Evolutionary conservation across 495 filamentous ascomycete species (phyloP).

Genomic region (Podospora sp.): DNA sequence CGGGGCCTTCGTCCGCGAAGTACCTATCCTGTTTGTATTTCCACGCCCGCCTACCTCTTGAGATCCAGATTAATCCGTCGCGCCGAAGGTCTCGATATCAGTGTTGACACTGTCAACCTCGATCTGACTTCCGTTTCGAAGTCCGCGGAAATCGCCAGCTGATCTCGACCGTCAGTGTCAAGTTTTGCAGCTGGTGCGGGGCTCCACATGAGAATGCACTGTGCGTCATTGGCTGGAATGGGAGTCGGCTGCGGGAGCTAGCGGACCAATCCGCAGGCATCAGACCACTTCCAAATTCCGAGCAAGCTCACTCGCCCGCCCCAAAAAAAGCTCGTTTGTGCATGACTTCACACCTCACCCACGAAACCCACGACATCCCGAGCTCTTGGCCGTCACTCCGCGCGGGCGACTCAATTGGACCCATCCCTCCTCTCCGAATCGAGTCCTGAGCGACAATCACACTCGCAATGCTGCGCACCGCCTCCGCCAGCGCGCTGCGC

Average conservation of each 20-base stretch:
- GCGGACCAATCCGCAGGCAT: slow-evolving; percentile 26
- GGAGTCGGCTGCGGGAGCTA: slow-evolving; percentile 20
- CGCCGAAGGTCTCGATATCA: background rate
- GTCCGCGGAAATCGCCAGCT: background rate
- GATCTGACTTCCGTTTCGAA: background rate
- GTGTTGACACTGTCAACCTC: background rate
- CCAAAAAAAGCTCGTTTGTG: slow-evolving; percentile 41
- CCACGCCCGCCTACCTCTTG: background rate
- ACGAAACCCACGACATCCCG: slow-evolving; percentile 36
- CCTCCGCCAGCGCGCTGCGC: slow-evolving; percentile 40
- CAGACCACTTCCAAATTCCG: slow-evolving; percentile 36
- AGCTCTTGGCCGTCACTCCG: slow-evolving; percentile 35
- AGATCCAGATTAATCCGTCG: background rate
- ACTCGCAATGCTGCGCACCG: slow-evolving; percentile 46
- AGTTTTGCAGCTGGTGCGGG: slow-evolving; percentile 13
- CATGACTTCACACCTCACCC: slow-evolving; percentile 40
- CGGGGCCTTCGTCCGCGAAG: background rate
- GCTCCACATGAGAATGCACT: slow-evolving; percentile 13
- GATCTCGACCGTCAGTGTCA: background rate
- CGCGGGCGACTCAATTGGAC: slow-evolving; percentile 45
- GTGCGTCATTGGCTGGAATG: slow-evolving; percentile 16
- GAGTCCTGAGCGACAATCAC: slow-evolving; percentile 25
- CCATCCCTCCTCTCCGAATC: slow-evolving; percentile 44
- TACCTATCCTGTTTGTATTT: background rate
- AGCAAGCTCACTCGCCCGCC: slow-evolving; percentile 29